A percentile compares a stretch with the other conserved stretches of the same genome.
These are phyloP conservation scores for Beta corolliflora DNA, from an alignment of 179 eudicot species.

Conservation along the genomic window DNA sequence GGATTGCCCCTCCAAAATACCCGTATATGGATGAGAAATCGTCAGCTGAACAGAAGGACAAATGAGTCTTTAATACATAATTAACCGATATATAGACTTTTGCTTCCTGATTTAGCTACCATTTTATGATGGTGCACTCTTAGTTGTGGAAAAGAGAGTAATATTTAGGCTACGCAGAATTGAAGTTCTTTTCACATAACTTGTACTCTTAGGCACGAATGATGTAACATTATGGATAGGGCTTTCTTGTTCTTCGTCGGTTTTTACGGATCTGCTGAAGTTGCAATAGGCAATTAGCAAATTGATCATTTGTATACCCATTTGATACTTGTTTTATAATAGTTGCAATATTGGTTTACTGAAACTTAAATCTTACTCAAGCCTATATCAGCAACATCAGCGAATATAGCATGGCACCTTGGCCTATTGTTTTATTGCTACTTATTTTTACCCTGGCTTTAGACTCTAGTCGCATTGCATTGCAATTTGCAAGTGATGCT, in stretches of 20 bases:
- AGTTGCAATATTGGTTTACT: too few species aligned
- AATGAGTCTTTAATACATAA: conserved; percentile 4
- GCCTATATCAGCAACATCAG: too few species aligned
- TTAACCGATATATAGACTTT: background rate
- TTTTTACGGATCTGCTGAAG: background rate
- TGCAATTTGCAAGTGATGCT: too few species aligned
- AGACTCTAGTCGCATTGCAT: too few species aligned
- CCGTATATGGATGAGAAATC: conserved; percentile 50
- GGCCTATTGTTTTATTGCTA: too few species aligned
- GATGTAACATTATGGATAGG: background rate
- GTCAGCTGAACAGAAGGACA: conserved; percentile 28
- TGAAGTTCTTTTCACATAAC: background rate
- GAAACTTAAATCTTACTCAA: too few species aligned
- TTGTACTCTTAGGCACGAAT: background rate
- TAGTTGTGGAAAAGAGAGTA: background rate
- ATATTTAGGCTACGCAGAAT: background rate
- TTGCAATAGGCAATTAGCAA: background rate
- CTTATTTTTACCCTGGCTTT: too few species aligned
- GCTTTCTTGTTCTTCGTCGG: background rate
- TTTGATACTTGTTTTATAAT: too few species aligned
- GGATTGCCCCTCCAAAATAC: conserved; percentile 61
- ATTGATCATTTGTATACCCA: background rate
- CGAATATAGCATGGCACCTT: too few species aligned
- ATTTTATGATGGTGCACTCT: background rate
- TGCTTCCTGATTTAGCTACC: background rate